Percentiles rank a stretch among this genome's conserved stretches.
These are phyloP conservation scores for Rhizopogon rudus DNA, from an alignment of 768 basidiomycete species.

Conservation along the genomic window DNA sequence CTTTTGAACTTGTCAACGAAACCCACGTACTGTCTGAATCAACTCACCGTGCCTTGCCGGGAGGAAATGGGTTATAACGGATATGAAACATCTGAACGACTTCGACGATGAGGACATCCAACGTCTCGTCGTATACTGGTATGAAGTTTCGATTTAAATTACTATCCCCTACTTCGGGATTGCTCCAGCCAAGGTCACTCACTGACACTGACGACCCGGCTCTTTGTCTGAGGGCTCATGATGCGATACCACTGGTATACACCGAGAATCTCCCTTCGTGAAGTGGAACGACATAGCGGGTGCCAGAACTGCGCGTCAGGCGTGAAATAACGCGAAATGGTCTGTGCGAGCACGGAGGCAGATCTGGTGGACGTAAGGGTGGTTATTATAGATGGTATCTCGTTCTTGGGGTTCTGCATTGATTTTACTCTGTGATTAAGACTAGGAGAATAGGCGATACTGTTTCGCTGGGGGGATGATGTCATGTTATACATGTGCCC, in stretches of 20 bases:
- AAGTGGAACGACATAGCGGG: slow-evolving; percentile 51
- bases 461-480: too few species aligned
- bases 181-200: slow-evolving; percentile 15
- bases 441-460: too few species aligned
- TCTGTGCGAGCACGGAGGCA: slow-evolving; percentile 43
- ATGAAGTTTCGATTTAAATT: not conserved
- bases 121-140: slow-evolving; percentile 44
- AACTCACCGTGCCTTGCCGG: slow-evolving; percentile 42
- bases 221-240: slow-evolving; percentile 45
- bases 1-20: slow-evolving; percentile 20
- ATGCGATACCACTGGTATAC: slow-evolving; percentile 70
- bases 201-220: slow-evolving; percentile 41
- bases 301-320: slow-evolving; percentile 54
- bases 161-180: too few species aligned
- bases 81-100: slow-evolving; percentile 50
- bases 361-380: slow-evolving; percentile 43
- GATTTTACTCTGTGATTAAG: too few species aligned
- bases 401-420: slow-evolving; percentile 55
- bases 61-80: slow-evolving; percentile 38
- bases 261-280: slow-evolving; percentile 49
- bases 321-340: slow-evolving; percentile 46
- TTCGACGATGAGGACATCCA: slow-evolving; percentile 44
- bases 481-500: too few species aligned
- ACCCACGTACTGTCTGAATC: not conserved
- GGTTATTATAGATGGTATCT: slow-evolving; percentile 41